These are phyloP conservation scores for Endothia cerciana DNA, from an alignment of 2,329 filamentous ascomycete genomes.

Conservation along the genomic window DNA sequence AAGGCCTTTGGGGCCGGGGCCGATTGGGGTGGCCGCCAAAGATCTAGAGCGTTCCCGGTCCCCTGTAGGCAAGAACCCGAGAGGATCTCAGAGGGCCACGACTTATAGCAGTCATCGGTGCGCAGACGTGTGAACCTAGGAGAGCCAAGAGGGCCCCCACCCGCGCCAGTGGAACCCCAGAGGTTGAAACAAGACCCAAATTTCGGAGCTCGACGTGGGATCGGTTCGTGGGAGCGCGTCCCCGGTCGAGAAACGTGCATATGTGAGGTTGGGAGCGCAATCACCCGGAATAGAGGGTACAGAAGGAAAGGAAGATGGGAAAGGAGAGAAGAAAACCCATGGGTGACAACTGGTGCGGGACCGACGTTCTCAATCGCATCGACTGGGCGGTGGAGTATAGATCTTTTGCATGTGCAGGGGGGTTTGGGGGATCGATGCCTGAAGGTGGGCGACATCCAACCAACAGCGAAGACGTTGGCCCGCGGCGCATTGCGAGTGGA, in stretches of 20 bases:
- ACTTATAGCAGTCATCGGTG: too few species aligned
- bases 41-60: too few species aligned
- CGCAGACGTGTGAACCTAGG: too few species aligned
- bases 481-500: neutral
- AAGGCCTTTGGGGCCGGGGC: too few species aligned
- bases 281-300: neutral
- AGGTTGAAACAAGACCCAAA: conserved; percentile 8
- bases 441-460: neutral
- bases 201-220: neutral
- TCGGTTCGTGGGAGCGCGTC: neutral
- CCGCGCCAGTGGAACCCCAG: neutral
- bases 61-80: too few species aligned
- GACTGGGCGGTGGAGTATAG: neutral
- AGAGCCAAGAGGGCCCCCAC: neutral
- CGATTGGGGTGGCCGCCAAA: too few species aligned
- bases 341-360: neutral
- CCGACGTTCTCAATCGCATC: neutral
- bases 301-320: neutral
- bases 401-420: neutral
- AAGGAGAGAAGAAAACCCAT: neutral
- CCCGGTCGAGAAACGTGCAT: neutral
- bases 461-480: neutral
- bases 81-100: too few species aligned
- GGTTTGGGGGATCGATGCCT: neutral
- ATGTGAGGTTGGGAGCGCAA: neutral